Conservation (phyloP, 768 basidiomycete species). For the Exidia glandulosa region DNA sequence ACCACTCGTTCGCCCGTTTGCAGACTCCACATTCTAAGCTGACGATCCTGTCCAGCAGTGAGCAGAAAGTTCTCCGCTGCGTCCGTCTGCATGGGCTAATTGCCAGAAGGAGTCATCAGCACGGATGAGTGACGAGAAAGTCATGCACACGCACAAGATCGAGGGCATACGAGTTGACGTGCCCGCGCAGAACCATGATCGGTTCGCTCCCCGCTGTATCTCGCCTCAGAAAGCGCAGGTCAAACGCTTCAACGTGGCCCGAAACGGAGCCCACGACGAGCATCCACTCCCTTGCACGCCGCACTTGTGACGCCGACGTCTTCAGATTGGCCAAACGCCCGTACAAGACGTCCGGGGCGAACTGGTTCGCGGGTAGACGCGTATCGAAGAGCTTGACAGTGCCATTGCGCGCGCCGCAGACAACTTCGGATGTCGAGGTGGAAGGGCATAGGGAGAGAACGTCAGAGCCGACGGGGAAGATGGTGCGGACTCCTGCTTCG, state of each 20-base stretch:
- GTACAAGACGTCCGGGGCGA: not conserved
- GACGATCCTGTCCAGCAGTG: not conserved
- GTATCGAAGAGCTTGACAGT: not conserved
- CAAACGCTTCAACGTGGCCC: not conserved
- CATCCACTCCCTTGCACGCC: not conserved
- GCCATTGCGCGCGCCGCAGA: not conserved
- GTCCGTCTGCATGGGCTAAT: not conserved
- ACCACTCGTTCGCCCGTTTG: not conserved
- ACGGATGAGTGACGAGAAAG: not conserved
- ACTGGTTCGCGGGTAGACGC: not conserved
- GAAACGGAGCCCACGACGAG: not conserved
- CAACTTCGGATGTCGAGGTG: not conserved
- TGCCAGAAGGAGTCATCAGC: not conserved
- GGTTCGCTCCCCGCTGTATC: not conserved
- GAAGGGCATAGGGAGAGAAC: not conserved
- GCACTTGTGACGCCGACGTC: not conserved
- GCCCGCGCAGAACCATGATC: not conserved
- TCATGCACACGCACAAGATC: not conserved
- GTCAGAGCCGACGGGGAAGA: not conserved
- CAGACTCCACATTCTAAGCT: not conserved
- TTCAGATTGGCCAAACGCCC: not conserved
- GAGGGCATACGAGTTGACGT: not conserved
- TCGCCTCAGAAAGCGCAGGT: not conserved
- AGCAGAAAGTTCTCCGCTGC: not conserved
- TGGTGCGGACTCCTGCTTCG: not conserved